Base-by-base conservation (phyloP, 352 stramenopile species). In the Achlya hypogyna region DNA sequence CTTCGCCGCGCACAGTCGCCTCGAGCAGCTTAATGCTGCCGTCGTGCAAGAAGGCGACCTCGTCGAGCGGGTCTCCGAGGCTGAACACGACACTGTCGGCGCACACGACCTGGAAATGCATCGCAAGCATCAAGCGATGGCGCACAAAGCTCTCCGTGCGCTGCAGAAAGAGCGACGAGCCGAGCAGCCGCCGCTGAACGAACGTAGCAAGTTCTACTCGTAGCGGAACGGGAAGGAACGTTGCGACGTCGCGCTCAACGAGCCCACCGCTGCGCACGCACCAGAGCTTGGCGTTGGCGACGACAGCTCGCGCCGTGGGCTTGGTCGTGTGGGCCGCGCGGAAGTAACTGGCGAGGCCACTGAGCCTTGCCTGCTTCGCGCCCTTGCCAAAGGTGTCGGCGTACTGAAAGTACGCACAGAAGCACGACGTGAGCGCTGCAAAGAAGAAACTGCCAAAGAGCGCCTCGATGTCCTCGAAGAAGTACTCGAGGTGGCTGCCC, bases 201-300 rank as follows among this genome's bases (percentile, higher is more conserved):
- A 29, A 34, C 42, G 22, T 67, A 6, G 60, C 60, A 9, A 67
- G 23, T 38, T 67, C 60, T 14, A 67, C 42, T 1, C 60, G 60
- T n/a, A 67, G 23, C 6, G 60, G 42, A n/a, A 67, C 25, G 51
- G 60, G 60, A 20, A 67, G 32, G 6, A 35, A 58, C 28, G 60
- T 25, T n/a, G 60, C 47, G 20, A 67, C 60, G 29, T 29, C 31
- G 5, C 9, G 6, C 10, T 67, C 60, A 27, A 67, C 60, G 31
- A 67, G 51, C 20, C 60, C 42, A n/a, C 60, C 60, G 20, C 28
- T 67, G 60, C 60, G 60, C 6, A 16, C 5, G 25, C 60, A 67
- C 60, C 60, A 67, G 28, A 67, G 60, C 51, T 67, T 67, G 28
- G 43, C 51, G 32, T 67, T 67, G 29, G 60, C 51, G n/a, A 67